Evolutionary conservation across 2,329 filamentous ascomycete species (phyloP).

Genomic region (Thielaviopsis ethacetica): DNA sequence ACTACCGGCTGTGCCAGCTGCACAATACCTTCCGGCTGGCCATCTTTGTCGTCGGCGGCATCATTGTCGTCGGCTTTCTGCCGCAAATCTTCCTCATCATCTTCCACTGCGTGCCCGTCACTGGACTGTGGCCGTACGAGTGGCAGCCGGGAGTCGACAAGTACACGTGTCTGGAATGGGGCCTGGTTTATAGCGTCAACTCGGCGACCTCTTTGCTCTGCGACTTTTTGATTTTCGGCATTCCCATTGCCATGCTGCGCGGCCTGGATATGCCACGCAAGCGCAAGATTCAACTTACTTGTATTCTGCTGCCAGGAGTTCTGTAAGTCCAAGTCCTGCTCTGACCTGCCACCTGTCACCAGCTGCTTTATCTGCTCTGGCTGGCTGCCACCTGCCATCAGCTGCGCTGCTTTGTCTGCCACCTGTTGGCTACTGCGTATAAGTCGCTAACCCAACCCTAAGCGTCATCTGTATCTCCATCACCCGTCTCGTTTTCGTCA

Average conservation of each 20-base stretch:
- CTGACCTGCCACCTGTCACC: not conserved
- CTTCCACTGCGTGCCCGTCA: slow-evolving; percentile 35
- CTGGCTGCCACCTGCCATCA: too few species aligned
- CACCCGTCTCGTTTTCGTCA: slow-evolving; percentile 29
- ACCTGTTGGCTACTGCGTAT: too few species aligned
- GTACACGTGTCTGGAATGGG: slow-evolving; percentile 33
- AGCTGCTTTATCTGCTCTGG: not conserved
- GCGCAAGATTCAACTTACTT: slow-evolving; percentile 29
- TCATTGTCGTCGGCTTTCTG: slow-evolving; percentile 27
- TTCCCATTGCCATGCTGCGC: slow-evolving; percentile 31
- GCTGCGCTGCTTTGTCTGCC: too few species aligned
- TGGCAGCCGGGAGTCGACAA: slow-evolving; percentile 24
- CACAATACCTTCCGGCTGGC: slow-evolving; percentile 21
- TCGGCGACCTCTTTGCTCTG: slow-evolving; percentile 31
- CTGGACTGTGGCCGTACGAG: slow-evolving; percentile 33
- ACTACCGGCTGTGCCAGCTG: slow-evolving; percentile 27
- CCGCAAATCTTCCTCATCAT: slow-evolving; percentile 33
- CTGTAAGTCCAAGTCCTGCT: slow-evolving; percentile 27
- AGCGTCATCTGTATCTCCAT: slow-evolving; percentile 34
- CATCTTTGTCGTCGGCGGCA: slow-evolving; percentile 21
- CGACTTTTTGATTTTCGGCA: slow-evolving; percentile 33
- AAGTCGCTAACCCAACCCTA: not conserved
- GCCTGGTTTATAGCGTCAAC: slow-evolving; percentile 34
- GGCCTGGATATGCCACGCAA: slow-evolving; percentile 26
- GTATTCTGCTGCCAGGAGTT: slow-evolving; percentile 32